Percentiles rank a stretch among this genome's conserved stretches.
Conservation (phyloP, 2,329 filamentous ascomycete genomes). For the Cytospora chrysosperma region DNA sequence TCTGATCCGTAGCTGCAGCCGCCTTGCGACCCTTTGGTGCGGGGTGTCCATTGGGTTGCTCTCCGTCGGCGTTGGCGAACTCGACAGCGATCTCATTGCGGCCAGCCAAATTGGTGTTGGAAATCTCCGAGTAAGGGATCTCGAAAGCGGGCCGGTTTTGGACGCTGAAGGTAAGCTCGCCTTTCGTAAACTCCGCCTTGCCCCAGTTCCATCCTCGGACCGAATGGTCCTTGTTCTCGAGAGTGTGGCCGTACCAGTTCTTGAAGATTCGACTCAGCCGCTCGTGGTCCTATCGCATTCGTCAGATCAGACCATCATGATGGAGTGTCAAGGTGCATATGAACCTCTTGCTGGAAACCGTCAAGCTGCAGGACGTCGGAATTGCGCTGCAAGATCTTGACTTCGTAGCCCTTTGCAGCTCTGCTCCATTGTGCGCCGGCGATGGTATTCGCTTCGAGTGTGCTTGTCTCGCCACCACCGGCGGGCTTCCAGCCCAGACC, state of each 20-base stretch:
- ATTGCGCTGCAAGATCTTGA: conserved; percentile 84
- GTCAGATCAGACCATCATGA: conserved; percentile 19
- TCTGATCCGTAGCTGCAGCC: conserved; percentile 82
- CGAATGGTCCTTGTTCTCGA: conserved; percentile 92
- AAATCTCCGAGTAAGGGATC: conserved; percentile 94
- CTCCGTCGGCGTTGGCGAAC: conserved; percentile 75
- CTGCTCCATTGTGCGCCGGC: conserved; percentile 90
- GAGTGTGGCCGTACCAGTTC: conserved; percentile 92
- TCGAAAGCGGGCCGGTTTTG: conserved; percentile 96
- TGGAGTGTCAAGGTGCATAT: conserved; percentile 32
- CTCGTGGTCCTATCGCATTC: conserved; percentile 71
- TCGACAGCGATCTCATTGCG: conserved; percentile 98
- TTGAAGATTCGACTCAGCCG: conserved; percentile 92
- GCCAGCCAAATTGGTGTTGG: conserved; percentile 94
- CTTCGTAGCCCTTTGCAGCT: conserved; percentile 86
- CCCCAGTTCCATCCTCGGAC: conserved; percentile 99
- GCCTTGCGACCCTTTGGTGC: conserved; percentile 82
- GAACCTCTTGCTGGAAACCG: conserved; percentile 82
- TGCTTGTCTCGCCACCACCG: conserved; percentile 87
- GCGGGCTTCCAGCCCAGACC: conserved; percentile 94
- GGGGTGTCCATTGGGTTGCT: conserved; percentile 72
- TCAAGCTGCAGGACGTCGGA: conserved; percentile 90
- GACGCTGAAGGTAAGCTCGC: conserved; percentile 93
- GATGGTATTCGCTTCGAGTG: conserved; percentile 84
- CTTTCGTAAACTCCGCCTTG: conserved; percentile 94